Evolutionary conservation across 2,329 filamentous ascomycete genomes (phyloP).

Genomic region (Geoglossum cookeanum): DNA sequence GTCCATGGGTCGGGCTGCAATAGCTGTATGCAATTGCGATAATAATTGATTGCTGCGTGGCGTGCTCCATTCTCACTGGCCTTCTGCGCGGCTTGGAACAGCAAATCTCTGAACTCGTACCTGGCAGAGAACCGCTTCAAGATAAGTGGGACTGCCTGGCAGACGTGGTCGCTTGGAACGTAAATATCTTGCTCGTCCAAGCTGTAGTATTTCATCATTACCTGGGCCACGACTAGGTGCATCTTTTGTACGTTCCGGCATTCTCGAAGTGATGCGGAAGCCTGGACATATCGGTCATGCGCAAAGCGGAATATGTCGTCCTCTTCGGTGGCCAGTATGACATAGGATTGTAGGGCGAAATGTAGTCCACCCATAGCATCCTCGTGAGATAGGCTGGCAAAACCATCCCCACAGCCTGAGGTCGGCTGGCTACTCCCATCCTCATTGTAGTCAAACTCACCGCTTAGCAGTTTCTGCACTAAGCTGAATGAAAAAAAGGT

Average conservation of each 20-base stretch:
- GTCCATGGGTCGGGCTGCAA: slow-evolving; percentile 66
- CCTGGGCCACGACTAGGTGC: slow-evolving; percentile 78
- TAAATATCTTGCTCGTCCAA: slow-evolving; percentile 46
- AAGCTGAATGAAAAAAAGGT: slow-evolving; percentile 69
- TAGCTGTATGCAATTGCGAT: slow-evolving; percentile 55
- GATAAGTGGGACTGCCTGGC: slow-evolving; percentile 57
- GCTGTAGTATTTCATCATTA: slow-evolving; percentile 51
- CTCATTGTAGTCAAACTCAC: slow-evolving; percentile 44
- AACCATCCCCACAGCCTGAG: slow-evolving; percentile 3
- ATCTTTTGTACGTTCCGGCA: slow-evolving; percentile 51
- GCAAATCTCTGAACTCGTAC: slow-evolving; percentile 49
- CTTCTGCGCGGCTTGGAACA: slow-evolving; percentile 60
- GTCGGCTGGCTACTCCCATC: slow-evolving; percentile 24
- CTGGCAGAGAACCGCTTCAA: slow-evolving; percentile 41
- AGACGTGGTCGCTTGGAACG: slow-evolving; percentile 63
- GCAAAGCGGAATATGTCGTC: slow-evolving; percentile 80
- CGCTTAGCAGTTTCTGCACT: slow-evolving; percentile 56
- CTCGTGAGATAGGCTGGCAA: slow-evolving; percentile 24
- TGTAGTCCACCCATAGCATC: slow-evolving; percentile 67
- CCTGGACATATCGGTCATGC: slow-evolving; percentile 72
- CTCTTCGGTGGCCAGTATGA: slow-evolving; percentile 62
- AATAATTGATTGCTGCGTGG: slow-evolving; percentile 67
- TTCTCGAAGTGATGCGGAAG: slow-evolving; percentile 49
- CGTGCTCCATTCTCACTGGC: slow-evolving; percentile 69
- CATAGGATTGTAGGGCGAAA: slow-evolving; percentile 57